Evolutionary conservation across 2,329 filamentous ascomycete species (phyloP).

Genomic region (Elsinoe necatrix): DNA sequence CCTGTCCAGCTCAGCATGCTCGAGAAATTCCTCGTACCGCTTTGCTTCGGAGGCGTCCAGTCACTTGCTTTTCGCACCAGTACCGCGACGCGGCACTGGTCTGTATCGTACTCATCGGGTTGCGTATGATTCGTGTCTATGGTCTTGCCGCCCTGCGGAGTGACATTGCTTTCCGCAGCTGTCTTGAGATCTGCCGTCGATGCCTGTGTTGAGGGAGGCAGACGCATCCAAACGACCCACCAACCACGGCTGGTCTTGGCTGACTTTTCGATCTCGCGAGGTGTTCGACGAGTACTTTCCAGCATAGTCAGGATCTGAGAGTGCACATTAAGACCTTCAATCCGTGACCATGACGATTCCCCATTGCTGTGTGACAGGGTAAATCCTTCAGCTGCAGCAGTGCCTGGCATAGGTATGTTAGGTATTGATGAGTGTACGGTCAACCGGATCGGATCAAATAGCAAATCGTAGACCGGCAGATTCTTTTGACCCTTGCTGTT

Average conservation of each 20-base stretch:
- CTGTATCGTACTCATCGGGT: conserved; percentile 9
- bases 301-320: conserved; percentile 51
- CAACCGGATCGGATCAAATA: conserved; percentile 51
- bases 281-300: conserved; percentile 39
- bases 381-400: conserved; percentile 33
- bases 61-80: conserved; percentile 35
- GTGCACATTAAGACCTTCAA: conserved; percentile 56
- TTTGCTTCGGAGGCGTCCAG: conserved; percentile 19
- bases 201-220: conserved; percentile 29
- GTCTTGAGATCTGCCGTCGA: conserved; percentile 13
- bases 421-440: conserved; percentile 55
- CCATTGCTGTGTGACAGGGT: conserved; percentile 18
- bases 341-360: conserved; percentile 40
- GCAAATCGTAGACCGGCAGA: conserved; percentile 49
- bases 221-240: conserved; percentile 59
- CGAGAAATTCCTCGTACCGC: conserved; percentile 22
- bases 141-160: conserved; percentile 4
- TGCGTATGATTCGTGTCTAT: conserved; percentile 11
- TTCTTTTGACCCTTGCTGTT: conserved; percentile 24
- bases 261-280: conserved; percentile 49
- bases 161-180: background rate
- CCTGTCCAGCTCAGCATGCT: conserved; percentile 27
- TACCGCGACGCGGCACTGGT: conserved; percentile 34
- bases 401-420: conserved; percentile 51
- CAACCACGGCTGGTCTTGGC: conserved; percentile 57